Evolutionary conservation across 176 grass and related monocot species (phyloP).

Genomic region (Cenchrus purpureus): DNA sequence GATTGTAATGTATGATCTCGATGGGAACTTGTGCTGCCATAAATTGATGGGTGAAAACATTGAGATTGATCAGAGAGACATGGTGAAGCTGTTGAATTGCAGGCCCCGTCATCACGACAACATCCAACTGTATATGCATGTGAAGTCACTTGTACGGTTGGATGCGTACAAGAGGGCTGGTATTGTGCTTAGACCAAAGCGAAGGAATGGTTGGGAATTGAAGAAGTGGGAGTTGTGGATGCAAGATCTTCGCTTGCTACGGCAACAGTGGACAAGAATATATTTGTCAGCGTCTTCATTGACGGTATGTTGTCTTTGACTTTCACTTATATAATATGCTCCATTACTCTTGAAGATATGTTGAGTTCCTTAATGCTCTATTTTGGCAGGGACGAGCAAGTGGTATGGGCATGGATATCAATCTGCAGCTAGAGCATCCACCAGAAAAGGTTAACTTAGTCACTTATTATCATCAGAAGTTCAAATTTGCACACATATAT

Average conservation of each 20-base stretch:
- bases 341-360: neutral
- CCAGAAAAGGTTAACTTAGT: neutral
- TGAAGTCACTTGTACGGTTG: conserved; percentile 37
- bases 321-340: neutral
- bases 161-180: conserved; percentile 24
- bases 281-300: neutral
- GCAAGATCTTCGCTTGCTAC: neutral
- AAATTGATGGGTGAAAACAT: neutral
- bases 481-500: too few species aligned
- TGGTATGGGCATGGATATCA: too few species aligned
- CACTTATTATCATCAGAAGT: too few species aligned
- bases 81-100: conserved; percentile 15
- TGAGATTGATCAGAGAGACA: neutral
- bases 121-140: neutral
- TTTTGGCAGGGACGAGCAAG: neutral
- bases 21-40: neutral
- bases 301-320: neutral
- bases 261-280: neutral
- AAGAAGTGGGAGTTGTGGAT: conserved; percentile 22
- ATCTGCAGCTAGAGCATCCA: too few species aligned
- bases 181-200: conserved; percentile 11
- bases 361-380: neutral
- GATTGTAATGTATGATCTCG: neutral
- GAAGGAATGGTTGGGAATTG: conserved; percentile 13
- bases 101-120: neutral